A percentile compares a stretch with the other conserved stretches of the same genome.
Evolutionary conservation across 2,329 filamentous ascomycete genomes (phyloP).

Genomic region (Ophiostoma quercus): DNA sequence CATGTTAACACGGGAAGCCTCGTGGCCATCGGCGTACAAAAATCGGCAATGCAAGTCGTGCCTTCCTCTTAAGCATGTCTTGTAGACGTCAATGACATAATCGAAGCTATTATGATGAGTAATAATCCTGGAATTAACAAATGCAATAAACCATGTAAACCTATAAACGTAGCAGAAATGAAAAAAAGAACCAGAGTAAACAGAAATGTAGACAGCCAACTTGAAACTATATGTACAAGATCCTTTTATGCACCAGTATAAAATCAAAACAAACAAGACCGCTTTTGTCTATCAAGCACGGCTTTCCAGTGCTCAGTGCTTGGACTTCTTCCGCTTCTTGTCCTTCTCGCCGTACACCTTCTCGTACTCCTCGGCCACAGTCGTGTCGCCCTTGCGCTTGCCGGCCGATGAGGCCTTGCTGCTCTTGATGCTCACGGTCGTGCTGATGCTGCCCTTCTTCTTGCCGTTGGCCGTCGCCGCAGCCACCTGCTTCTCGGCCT

Average conservation of each 20-base stretch:
- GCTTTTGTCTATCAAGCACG: not conserved
- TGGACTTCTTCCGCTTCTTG: constrained; percentile 39
- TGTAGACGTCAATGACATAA: not conserved
- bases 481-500: constrained; percentile 70
- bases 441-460: constrained; percentile 43
- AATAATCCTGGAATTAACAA: not conserved
- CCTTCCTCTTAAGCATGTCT: not conserved
- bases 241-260: constrained; percentile 11
- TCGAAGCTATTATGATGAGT: not conserved
- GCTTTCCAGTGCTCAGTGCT: constrained; percentile 20
- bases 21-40: not conserved
- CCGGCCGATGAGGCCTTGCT: constrained; percentile 45
- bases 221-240: constrained; percentile 19
- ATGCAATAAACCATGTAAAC: constrained; percentile 5
- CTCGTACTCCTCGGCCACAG: constrained; percentile 58
- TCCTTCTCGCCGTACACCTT: constrained; percentile 49
- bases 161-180: not conserved
- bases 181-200: no score
- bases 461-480: constrained; percentile 42
- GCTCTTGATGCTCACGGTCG: constrained; percentile 77
- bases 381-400: constrained; percentile 62
- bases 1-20: not conserved
- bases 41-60: not conserved
- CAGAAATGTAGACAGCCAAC: constrained; percentile 12
- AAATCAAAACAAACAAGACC: constrained; percentile 8